Base-by-base conservation (phyloP, 768 basidiomycete genomes). In the Tricholoma hemisulphureum region DNA sequence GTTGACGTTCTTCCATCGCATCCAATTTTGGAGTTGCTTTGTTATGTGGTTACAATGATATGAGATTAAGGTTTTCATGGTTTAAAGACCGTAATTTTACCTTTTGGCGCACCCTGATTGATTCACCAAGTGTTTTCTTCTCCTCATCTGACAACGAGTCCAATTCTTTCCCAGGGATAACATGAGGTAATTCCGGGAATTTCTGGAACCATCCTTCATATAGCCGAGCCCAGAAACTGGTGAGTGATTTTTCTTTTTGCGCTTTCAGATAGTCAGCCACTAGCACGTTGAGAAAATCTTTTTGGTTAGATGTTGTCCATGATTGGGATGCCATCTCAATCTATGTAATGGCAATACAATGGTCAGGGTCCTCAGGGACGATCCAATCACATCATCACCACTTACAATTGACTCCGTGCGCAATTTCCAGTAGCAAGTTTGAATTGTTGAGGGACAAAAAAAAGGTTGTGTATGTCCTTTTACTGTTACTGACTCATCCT, bases 291-390 rank as follows among this genome's bases (percentile, higher is more conserved):
- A 43, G 72, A 2, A 50, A 61, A 11, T 49, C 45, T 6, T 58
- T 62, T 32, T 58, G 58, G 16, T 55, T 46, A n/a, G 58, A 67
- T 29, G 55, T 57, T 1, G 64, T 69, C 48, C 55, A 54, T 28
- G 68, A 68, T 52, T 16, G 65, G 31, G 20, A 21, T 21, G 41
- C 41, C 41, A 43, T 21, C 14, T 43, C 10, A 43, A 9, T 43
- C 41, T 43, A n/a, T n/a, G n/a, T n/a, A n/a, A 23, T 21, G 4
- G 41, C 20, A 18, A 43, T 23, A 43, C 23, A 43, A 9, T 23
- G 41, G 41, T 43, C 41, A 43, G n/a, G n/a, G n/a, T n/a, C n/a
- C n/a, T n/a, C n/a, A n/a, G 20, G 41, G 20, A 43, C 9, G 41
- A 9, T 6, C 1, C 41, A n/a, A 43, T 21, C 41, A 43, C 41